Conservation (phyloP, 202 grass and related monocot species). For the Carex sylvatica region DNA sequence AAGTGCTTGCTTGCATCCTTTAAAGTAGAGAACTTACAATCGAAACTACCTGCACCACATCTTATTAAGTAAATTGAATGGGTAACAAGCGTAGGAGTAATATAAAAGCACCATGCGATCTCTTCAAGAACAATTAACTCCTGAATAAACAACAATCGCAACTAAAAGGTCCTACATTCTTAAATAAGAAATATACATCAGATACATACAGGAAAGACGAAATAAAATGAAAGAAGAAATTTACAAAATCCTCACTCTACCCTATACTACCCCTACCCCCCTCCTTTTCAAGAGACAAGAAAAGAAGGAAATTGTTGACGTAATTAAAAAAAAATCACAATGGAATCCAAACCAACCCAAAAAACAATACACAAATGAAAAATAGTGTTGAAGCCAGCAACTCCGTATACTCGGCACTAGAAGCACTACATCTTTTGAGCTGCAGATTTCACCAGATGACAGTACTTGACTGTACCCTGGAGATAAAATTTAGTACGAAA, state of each 20-base stretch:
- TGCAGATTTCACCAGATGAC: not conserved
- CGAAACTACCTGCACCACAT: no score
- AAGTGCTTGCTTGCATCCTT: not conserved
- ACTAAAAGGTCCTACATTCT: not conserved
- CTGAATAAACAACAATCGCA: not conserved
- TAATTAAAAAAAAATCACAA: constrained; percentile 13
- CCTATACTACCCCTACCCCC: not conserved
- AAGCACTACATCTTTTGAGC: not conserved
- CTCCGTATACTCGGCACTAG: not conserved
- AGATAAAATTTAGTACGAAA: not conserved
- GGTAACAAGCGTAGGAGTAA: not conserved
- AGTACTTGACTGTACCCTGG: not conserved
- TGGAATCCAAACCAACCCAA: constrained; percentile 7
- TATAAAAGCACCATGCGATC: not conserved
- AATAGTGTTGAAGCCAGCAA: not conserved
- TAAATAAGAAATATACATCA: constrained; percentile 15
- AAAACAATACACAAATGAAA: constrained; percentile 8
- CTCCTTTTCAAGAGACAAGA: not conserved
- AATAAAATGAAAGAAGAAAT: constrained; percentile 7
- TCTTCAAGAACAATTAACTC: not conserved
- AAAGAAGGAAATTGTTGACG: not conserved
- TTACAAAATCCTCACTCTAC: constrained; percentile 12
- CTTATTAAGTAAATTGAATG: not conserved
- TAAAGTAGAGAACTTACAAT: not conserved
- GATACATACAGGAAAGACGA: not conserved